phyloP scores from a whole-genome alignment of 2,329 filamentous ascomycete genomes.

The Fonsecaea pedrosoi region DNA sequence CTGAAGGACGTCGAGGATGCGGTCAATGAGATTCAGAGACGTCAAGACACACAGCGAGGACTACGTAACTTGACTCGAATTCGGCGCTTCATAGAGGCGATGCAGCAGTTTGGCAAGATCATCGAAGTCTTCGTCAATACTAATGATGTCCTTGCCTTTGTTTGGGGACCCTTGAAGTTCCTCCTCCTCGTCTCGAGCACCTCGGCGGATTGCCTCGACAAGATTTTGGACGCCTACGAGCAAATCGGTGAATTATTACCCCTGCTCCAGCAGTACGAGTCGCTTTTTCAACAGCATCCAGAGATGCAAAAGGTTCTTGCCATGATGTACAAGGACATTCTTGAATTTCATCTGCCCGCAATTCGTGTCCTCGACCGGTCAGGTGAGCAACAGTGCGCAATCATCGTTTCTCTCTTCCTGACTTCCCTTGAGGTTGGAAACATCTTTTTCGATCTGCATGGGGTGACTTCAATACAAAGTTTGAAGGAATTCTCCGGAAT shows the following conservation, averaged over 20 bases:
- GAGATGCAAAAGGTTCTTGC: conserved; percentile 32
- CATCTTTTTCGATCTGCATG: conserved; percentile 42
- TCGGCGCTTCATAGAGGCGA: conserved; percentile 40
- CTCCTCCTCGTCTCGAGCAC: conserved; percentile 31
- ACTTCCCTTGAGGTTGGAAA: conserved; percentile 39
- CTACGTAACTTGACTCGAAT: conserved; percentile 39
- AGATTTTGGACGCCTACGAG: conserved; percentile 37
- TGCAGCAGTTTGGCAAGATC: conserved; percentile 40
- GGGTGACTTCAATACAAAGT: conserved; percentile 37
- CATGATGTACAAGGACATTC: conserved; percentile 36
- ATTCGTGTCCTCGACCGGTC: conserved; percentile 36
- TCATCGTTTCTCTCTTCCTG: neutral
- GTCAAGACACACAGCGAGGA: conserved; percentile 19
- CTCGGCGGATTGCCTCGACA: conserved; percentile 31
- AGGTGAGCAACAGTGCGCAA: conserved; percentile 25
- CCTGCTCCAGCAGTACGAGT: conserved; percentile 34
- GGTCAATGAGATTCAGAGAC: conserved; percentile 13
- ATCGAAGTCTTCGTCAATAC: conserved; percentile 39
- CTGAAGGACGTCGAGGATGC: neutral
- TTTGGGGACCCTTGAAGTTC: conserved; percentile 42
- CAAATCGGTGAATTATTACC: conserved; percentile 40
- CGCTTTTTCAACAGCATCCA: conserved; percentile 33
- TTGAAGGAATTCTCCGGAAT: conserved; percentile 35
- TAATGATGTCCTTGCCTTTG: conserved; percentile 37
- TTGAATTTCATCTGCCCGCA: conserved; percentile 36